Evolutionary conservation across 768 basidiomycete genomes (phyloP).

Genomic region (Boletus rufocinnamomeus): DNA sequence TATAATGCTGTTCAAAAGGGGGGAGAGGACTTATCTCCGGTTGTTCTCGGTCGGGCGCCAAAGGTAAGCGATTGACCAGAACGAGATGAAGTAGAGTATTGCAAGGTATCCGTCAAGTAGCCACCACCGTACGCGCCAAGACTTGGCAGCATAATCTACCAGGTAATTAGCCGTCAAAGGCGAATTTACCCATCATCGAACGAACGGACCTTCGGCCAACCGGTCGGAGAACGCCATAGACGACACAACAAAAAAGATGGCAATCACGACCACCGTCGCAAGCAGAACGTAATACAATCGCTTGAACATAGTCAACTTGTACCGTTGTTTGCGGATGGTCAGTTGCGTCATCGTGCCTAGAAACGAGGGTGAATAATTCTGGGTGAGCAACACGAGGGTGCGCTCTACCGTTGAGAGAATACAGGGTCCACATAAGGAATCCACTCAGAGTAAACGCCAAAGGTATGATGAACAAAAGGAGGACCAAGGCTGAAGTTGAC

Average conservation of each 20-base stretch:
- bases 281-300: constrained; percentile 84
- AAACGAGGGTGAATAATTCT: constrained; percentile 12
- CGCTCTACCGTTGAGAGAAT: constrained; percentile 78
- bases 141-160: constrained; percentile 86
- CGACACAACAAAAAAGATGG: constrained; percentile 90
- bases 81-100: constrained; percentile 81
- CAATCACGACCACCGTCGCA: constrained; percentile 76
- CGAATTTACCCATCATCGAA: constrained; percentile 1
- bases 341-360: constrained; percentile 88
- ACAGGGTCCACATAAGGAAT: constrained; percentile 95
- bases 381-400: neutral
- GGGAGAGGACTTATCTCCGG: constrained; percentile 63
- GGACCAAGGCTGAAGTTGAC: constrained; percentile 79
- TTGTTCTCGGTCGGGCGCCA: constrained; percentile 95
- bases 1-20: constrained; percentile 5
- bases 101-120: constrained; percentile 94
- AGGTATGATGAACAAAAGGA: constrained; percentile 91
- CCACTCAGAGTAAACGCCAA: constrained; percentile 93
- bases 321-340: constrained; percentile 79
- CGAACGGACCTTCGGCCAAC: constrained; percentile 73
- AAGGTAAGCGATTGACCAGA: constrained; percentile 79
- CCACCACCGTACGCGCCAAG: constrained; percentile 94
- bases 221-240: constrained; percentile 90
- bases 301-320: constrained; percentile 88
- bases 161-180: neutral